Evolutionary conservation across 2,329 filamentous ascomycete species (phyloP).

Genomic region (Cladosporium halotolerans): DNA sequence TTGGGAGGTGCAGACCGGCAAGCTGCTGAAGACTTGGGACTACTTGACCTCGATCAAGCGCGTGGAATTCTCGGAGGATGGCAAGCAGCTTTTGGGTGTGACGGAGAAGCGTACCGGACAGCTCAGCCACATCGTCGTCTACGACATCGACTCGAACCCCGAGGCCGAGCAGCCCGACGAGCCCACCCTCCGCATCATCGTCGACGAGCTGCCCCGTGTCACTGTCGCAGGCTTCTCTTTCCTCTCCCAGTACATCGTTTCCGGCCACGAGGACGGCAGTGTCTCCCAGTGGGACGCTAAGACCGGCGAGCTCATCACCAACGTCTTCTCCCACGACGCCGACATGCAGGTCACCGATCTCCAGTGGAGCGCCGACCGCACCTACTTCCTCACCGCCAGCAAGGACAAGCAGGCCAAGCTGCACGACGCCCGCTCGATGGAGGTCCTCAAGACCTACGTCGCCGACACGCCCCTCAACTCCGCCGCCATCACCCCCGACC

Average conservation of each 20-base stretch:
- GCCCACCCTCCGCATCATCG: constrained; percentile 78
- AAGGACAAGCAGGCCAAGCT: constrained; percentile 98
- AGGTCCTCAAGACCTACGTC: constrained; percentile 85
- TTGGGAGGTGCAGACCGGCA: constrained; percentile 92
- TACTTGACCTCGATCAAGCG: constrained; percentile 96
- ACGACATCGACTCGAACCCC: constrained; percentile 79
- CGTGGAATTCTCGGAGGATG: constrained; percentile 95
- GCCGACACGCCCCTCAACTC: constrained; percentile 95
- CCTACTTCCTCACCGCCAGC: constrained; percentile 95
- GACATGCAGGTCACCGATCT: constrained; percentile 81
- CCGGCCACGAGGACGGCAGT: constrained; percentile 92
- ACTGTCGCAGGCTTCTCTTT: constrained; percentile 97
- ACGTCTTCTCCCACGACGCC: constrained; percentile 78
- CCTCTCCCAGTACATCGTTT: constrained; percentile 90
- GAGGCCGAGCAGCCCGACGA: constrained; percentile 80
- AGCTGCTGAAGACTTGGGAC: constrained; percentile 94
- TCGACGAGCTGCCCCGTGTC: constrained; percentile 85
- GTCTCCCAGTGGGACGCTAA: constrained; percentile 89
- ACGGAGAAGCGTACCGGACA: constrained; percentile 99
- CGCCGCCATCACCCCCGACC: constrained; percentile 87
- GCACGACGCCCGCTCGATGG: constrained; percentile 76
- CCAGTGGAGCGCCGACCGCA: constrained; percentile 88
- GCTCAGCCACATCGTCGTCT: constrained; percentile 86
- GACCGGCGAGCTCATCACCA: constrained; percentile 75
- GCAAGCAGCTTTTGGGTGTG: constrained; percentile 80